Conservation (phyloP, 106 monocot genomes). For the Ottelia alismoides region DNA sequence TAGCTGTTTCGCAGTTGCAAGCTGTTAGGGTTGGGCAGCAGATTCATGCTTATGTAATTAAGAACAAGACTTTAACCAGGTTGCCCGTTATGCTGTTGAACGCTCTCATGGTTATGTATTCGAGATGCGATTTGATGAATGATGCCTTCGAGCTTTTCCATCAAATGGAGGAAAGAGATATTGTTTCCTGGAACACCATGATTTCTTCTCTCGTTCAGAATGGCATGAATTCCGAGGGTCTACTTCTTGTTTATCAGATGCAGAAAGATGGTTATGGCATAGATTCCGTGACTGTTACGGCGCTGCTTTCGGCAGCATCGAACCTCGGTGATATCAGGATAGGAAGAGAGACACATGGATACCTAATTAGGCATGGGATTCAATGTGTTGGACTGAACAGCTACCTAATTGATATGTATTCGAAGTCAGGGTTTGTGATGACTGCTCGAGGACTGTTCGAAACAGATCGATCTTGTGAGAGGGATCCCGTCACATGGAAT, state of each 20-base stretch:
- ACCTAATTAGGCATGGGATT: constrained; percentile 63
- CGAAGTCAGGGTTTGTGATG: constrained; percentile 63
- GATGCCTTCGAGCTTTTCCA: constrained; percentile 62
- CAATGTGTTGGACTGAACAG: constrained; percentile 67
- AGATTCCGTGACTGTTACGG: constrained; percentile 55
- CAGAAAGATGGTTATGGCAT: constrained; percentile 42
- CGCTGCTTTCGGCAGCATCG: constrained; percentile 86
- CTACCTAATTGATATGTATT: constrained; percentile 91
- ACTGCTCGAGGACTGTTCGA: constrained; percentile 55
- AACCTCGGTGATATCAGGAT: constrained; percentile 43
- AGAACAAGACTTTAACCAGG: background rate
- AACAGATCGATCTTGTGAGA: constrained; percentile 5
- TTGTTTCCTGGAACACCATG: constrained; percentile 96
- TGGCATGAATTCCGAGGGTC: constrained; percentile 51
- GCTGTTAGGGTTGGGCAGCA: constrained; percentile 51
- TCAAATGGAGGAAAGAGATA: constrained; percentile 53
- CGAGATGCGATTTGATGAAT: constrained; percentile 50
- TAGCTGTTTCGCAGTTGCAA: constrained; percentile 57
- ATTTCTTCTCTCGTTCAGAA: constrained; percentile 77
- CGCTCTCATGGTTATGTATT: constrained; percentile 85
- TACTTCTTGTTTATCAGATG: constrained; percentile 68
- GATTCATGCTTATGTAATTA: constrained; percentile 65
- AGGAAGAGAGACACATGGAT: constrained; percentile 74
- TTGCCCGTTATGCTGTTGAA: constrained; percentile 55
- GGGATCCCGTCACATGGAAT: constrained; percentile 93